phyloP scores from a whole-genome alignment of 2,329 filamentous ascomycete species.

The Monosporascus sp. region DNA sequence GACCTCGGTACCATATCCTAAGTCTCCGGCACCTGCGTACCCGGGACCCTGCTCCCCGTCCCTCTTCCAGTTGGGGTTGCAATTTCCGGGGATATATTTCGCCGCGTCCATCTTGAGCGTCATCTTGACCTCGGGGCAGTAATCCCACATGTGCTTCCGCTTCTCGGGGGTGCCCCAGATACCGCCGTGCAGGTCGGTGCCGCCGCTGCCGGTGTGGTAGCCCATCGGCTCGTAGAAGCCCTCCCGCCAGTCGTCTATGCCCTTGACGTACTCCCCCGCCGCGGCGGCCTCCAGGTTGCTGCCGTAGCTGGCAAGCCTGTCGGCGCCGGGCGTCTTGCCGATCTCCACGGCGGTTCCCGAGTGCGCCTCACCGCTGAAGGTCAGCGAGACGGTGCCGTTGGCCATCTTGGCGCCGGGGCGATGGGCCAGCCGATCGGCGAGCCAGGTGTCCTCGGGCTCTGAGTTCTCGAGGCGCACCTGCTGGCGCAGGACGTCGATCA shows the following conservation, averaged over 20 bases:
- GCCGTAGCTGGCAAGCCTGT: constrained; percentile 11
- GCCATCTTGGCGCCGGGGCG: constrained; percentile 44
- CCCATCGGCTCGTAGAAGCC: constrained; percentile 55
- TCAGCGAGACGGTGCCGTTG: constrained; percentile 43
- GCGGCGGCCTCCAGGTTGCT: constrained; percentile 22
- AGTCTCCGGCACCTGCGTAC: constrained; percentile 13
- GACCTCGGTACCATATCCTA: constrained; percentile 33
- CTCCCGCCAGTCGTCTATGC: constrained; percentile 45
- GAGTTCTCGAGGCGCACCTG: constrained; percentile 38
- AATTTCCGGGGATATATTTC: constrained; percentile 44
- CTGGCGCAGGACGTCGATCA: constrained; percentile 45
- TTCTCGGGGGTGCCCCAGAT: constrained; percentile 45
- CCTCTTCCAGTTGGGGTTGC: constrained; percentile 42
- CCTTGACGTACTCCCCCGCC: constrained; percentile 31
- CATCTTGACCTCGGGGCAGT: constrained; percentile 56
- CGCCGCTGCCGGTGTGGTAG: constrained; percentile 50
- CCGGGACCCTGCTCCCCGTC: constrained; percentile 16
- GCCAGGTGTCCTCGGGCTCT: constrained; percentile 53
- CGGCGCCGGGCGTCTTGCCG: constrained; percentile 13
- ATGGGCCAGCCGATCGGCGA: constrained; percentile 46
- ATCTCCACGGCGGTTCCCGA: constrained; percentile 28
- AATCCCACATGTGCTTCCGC: constrained; percentile 48
- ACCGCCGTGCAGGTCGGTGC: constrained; percentile 36
- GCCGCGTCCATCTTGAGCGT: constrained; percentile 50
- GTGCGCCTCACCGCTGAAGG: constrained; percentile 47